phyloP scores from a whole-genome alignment of 78 protist species.

The Polysphondylium violaceum region DNA sequence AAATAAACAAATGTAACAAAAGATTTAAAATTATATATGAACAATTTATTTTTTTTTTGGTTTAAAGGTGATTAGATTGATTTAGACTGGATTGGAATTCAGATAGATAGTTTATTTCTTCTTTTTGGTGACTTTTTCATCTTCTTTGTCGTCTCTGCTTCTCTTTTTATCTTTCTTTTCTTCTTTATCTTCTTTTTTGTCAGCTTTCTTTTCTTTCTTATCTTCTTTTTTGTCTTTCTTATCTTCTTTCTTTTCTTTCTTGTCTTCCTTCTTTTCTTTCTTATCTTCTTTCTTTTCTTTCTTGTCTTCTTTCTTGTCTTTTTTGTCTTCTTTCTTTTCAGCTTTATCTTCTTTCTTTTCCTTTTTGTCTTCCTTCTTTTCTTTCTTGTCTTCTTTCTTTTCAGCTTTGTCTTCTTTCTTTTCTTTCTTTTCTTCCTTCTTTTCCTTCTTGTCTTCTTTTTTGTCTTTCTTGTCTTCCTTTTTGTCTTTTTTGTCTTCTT shows the following conservation, averaged over 20 bases:
- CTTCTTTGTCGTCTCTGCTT: constrained; percentile 2
- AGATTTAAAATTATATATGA: too few relatives aligned
- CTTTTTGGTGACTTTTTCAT: neutral
- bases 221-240: neutral
- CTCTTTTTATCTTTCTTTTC: constrained; percentile 30
- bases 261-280: neutral
- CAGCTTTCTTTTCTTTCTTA: constrained; percentile 46
- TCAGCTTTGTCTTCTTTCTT: neutral
- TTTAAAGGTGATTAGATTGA: too few relatives aligned
- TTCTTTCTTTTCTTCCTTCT: constrained; percentile 8
- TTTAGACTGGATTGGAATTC: neutral
- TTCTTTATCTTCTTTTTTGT: constrained; percentile 24
- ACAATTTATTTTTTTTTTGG: too few relatives aligned
- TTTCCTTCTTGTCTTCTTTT: constrained; percentile 2
- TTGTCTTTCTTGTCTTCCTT: neutral
- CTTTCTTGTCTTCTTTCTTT: neutral
- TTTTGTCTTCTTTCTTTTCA: constrained; percentile 47
- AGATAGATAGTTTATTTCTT: constrained; percentile 4
- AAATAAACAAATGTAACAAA: too few relatives aligned
- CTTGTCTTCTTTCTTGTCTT: constrained; percentile 12
- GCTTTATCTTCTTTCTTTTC: neutral
- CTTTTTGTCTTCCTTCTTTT: neutral
- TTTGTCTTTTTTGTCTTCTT: constrained; percentile 49
- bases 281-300: neutral
- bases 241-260: neutral